Evolutionary conservation across 768 basidiomycete species (phyloP).

Genomic region (Omphalotus guepiniiformis): DNA sequence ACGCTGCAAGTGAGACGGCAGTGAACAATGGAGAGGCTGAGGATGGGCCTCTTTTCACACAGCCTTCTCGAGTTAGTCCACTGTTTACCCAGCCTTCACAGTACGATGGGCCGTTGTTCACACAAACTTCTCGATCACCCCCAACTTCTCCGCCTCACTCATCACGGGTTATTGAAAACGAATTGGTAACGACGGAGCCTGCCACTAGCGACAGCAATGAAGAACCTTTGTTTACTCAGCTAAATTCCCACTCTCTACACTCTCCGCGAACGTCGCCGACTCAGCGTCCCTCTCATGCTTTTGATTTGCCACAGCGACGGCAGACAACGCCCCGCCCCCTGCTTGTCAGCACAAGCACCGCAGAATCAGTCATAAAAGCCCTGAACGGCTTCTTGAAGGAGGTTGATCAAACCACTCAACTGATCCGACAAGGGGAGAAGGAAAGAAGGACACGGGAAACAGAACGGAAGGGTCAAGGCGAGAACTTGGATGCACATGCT

Average conservation of each 20-base stretch:
- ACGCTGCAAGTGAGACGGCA: too few relatives aligned
- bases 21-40: neutral
- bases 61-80: too few relatives aligned
- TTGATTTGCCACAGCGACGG: neutral
- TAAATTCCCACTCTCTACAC: neutral
- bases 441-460: neutral
- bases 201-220: neutral
- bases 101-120: too few relatives aligned
- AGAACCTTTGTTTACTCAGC: neutral
- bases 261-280: neutral
- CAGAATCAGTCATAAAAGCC: slow-evolving; percentile 1
- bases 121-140: neutral
- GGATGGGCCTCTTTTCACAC: slow-evolving; percentile 5
- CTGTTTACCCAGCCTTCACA: too few relatives aligned
- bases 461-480: neutral
- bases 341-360: slow-evolving; percentile 1
- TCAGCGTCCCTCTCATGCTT: neutral
- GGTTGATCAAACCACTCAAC: neutral
- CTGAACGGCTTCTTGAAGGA: slow-evolving; percentile 2
- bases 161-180: too few relatives aligned
- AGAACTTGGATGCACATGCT: too few relatives aligned
- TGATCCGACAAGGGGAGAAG: neutral
- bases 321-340: neutral
- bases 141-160: slow-evolving; percentile 1
- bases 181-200: neutral